These are phyloP conservation scores for Tetrapisispora pingtungensis DNA, from an alignment of 805 yeast species.

Conservation along the genomic window DNA sequence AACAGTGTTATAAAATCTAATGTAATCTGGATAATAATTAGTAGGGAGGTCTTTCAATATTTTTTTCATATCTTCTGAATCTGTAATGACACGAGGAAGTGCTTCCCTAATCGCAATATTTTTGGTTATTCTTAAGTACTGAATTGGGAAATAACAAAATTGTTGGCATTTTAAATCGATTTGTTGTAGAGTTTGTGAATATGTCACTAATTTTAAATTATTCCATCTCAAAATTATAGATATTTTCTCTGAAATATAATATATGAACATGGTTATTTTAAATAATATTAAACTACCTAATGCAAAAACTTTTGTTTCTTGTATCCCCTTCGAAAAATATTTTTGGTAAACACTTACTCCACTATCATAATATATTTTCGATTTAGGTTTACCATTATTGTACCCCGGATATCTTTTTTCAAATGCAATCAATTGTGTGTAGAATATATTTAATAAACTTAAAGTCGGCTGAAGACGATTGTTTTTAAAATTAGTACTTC, in stretches of 20 bases:
- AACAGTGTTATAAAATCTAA: conserved; percentile 70
- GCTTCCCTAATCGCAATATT: conserved; percentile 5
- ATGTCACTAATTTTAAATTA: conserved; percentile 11
- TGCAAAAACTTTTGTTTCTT: background rate
- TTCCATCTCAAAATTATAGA: conserved; percentile 13
- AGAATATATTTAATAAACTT: conserved; percentile 17
- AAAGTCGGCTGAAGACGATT: conserved; percentile 10
- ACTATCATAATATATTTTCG: background rate
- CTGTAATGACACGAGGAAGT: conserved; percentile 10
- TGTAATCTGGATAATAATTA: conserved; percentile 50
- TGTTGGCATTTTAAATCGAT: conserved; percentile 70
- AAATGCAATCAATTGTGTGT: conserved; percentile 14
- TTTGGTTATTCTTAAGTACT: conserved; percentile 46
- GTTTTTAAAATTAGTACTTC: conserved; percentile 9
- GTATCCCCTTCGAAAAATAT: background rate
- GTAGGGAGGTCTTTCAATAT: conserved; percentile 28
- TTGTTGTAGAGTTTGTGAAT: conserved; percentile 65
- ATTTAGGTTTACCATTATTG: background rate
- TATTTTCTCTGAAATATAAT: conserved; percentile 12
- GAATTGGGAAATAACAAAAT: conserved; percentile 67
- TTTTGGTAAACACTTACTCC: too few species aligned
- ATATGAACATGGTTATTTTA: conserved; percentile 5
- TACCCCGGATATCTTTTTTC: conserved; percentile 8
- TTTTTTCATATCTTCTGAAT: conserved; percentile 9
- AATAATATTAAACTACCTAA: background rate